Conservation (phyloP, 306 rosid species). For the Cucurbita argyrosperma region DNA sequence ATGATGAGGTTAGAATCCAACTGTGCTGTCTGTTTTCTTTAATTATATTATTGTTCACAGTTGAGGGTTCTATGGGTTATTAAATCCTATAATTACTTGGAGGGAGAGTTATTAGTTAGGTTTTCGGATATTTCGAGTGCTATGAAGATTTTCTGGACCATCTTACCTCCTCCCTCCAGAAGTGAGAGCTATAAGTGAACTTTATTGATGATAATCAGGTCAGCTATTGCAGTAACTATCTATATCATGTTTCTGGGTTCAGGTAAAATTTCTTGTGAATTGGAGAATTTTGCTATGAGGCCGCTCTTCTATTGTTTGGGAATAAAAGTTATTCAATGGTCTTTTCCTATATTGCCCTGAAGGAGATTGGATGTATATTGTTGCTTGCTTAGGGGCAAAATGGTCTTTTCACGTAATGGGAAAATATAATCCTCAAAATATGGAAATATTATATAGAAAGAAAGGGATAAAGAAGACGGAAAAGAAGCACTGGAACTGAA, state of each 20-base stretch:
- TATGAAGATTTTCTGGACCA: neutral
- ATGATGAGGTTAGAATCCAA: neutral
- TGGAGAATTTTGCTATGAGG: neutral
- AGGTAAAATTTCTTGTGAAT: neutral
- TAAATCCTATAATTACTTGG: neutral
- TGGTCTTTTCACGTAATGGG: neutral
- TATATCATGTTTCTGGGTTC: neutral
- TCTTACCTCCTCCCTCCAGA: neutral
- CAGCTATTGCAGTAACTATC: neutral
- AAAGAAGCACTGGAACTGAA: neutral
- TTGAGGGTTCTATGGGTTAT: neutral
- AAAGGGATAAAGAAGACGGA: neutral
- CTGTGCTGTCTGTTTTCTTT: neutral
- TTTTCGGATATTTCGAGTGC: neutral
- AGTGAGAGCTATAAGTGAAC: neutral
- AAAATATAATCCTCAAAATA: neutral
- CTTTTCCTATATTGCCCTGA: neutral
- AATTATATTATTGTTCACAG: neutral
- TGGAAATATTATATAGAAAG: neutral
- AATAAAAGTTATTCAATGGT: too few relatives aligned
- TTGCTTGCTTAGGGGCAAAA: neutral
- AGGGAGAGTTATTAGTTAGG: neutral
- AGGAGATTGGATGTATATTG: neutral
- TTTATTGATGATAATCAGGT: neutral
- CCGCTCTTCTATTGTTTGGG: too few relatives aligned